A percentile compares a stretch with the other conserved stretches of the same genome.
phyloP scores from a whole-genome alignment of 306 rosid genomes.

The Citrullus amarus region DNA sequence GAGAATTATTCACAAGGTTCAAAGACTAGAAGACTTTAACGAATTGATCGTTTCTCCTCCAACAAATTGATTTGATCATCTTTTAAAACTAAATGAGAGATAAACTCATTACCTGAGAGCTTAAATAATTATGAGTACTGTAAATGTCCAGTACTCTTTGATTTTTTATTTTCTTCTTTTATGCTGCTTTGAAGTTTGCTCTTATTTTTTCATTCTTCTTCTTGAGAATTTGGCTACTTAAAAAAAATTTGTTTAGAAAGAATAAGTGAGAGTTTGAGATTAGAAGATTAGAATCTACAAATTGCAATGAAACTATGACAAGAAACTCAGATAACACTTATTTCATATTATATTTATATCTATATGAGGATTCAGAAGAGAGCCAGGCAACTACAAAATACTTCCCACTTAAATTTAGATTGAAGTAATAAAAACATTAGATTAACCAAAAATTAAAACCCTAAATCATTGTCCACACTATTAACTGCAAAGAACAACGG shows the following conservation, averaged over 20 bases:
- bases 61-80: too few relatives aligned
- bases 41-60: too few relatives aligned
- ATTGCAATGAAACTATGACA: not conserved
- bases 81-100: not conserved
- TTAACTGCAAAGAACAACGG: not conserved
- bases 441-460: not conserved
- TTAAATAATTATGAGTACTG: not conserved
- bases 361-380: not conserved
- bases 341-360: not conserved
- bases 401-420: not conserved
- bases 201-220: not conserved
- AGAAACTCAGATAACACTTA: not conserved
- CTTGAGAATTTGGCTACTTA: not conserved
- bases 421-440: not conserved
- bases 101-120: not conserved
- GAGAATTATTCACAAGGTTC: too few relatives aligned
- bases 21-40: too few relatives aligned
- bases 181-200: not conserved
- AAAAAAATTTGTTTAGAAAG: too few relatives aligned
- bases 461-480: not conserved
- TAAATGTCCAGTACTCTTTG: not conserved
- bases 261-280: not conserved
- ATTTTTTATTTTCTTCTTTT: not conserved
- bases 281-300: not conserved
- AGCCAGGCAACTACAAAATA: not conserved